phyloP scores from a whole-genome alignment of 2,329 filamentous ascomycete species.

The Lachnum nothofagi region DNA sequence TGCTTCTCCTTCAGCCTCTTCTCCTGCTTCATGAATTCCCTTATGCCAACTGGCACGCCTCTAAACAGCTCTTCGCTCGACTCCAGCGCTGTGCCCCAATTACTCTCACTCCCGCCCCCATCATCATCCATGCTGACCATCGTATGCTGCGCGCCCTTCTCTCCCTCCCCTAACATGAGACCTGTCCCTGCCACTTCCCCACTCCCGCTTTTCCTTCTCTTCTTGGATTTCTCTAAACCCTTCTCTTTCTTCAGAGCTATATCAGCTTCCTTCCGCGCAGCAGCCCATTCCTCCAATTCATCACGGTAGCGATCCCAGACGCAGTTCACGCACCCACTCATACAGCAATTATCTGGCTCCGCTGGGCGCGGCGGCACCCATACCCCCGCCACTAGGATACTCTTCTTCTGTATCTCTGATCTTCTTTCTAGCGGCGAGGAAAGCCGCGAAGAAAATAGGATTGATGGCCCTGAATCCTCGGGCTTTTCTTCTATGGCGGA shows the following conservation, averaged over 20 bases:
- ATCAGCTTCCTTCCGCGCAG: slow-evolving; percentile 59
- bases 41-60: slow-evolving; percentile 82
- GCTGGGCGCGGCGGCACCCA: slow-evolving; percentile 75
- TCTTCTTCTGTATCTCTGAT: slow-evolving; percentile 52
- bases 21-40: slow-evolving; percentile 96
- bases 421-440: slow-evolving; percentile 67
- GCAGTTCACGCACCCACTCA: slow-evolving; percentile 97
- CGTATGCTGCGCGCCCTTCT: slow-evolving; percentile 36
- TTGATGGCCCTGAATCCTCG: slow-evolving; percentile 44
- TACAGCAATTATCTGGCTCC: slow-evolving; percentile 97
- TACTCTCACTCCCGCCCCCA: slow-evolving; percentile 67
- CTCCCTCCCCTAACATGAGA: slow-evolving; percentile 26
- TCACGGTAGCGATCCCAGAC: slow-evolving; percentile 92
- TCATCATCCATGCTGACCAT: slow-evolving; percentile 71
- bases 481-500: slow-evolving; percentile 2
- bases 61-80: slow-evolving; percentile 68
- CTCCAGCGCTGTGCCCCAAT: slow-evolving; percentile 49
- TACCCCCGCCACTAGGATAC: slow-evolving; percentile 69
- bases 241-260: slow-evolving; percentile 41
- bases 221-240: slow-evolving; percentile 21
- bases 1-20: slow-evolving; percentile 81
- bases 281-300: slow-evolving; percentile 84
- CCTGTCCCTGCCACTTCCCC: no score
- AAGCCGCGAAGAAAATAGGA: slow-evolving; percentile 78
- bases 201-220: slow-evolving; percentile 26